phyloP scores from a whole-genome alignment of 148 eudicot species.

The Euryodendron excelsum region DNA sequence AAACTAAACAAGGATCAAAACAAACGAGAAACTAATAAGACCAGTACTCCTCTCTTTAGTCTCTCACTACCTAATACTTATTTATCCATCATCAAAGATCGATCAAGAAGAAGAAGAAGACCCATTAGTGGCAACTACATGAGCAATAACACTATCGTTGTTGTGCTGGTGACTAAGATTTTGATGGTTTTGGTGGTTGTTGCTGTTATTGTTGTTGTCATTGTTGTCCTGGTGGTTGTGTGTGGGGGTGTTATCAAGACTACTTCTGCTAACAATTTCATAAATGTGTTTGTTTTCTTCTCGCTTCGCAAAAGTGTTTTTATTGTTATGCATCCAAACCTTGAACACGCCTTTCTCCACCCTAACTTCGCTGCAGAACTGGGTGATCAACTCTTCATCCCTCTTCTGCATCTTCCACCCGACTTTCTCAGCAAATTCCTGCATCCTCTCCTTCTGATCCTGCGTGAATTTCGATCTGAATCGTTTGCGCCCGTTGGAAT shows the following conservation, averaged over 20 bases:
- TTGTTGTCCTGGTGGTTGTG: neutral
- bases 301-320: conserved; percentile 38
- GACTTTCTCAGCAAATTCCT: conserved; percentile 44
- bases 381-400: conserved; percentile 33
- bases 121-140: conserved; percentile 10
- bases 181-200: neutral
- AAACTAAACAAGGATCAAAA: conserved; percentile 1
- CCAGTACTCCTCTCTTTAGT: neutral
- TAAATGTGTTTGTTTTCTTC: neutral
- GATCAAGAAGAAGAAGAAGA: conserved; percentile 16
- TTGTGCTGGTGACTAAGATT: neutral
- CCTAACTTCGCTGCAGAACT: conserved; percentile 40
- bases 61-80: conserved; percentile 9
- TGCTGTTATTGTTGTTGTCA: neutral
- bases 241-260: neutral
- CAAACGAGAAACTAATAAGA: neutral
- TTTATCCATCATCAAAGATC: conserved; percentile 1
- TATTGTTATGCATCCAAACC: conserved; percentile 69
- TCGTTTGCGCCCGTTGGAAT: conserved; percentile 33
- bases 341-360: conserved; percentile 54
- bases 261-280: neutral
- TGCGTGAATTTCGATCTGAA: conserved; percentile 49
- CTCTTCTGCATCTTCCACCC: conserved; percentile 66
- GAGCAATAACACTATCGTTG: conserved; percentile 4
- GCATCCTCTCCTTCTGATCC: conserved; percentile 47